phyloP scores from a whole-genome alignment of 495 filamentous ascomycete genomes.

The Neurospora hispaniola region DNA sequence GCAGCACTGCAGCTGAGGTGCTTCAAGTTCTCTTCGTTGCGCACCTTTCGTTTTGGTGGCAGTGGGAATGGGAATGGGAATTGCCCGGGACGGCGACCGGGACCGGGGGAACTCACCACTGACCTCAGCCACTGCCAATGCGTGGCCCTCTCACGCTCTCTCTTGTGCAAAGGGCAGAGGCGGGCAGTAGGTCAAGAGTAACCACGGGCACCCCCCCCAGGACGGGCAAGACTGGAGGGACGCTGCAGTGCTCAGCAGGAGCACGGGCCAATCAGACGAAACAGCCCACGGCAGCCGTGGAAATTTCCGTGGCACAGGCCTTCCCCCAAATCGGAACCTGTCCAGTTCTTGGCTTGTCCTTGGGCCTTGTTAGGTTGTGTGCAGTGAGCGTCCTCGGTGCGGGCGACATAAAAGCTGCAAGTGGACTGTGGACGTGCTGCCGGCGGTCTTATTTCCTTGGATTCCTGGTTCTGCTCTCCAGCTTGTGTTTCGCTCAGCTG shows the following conservation, averaged over 20 bases:
- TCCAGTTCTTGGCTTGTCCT: background rate
- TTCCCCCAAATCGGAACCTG: background rate
- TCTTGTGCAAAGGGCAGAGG: background rate
- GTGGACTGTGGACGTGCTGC: background rate
- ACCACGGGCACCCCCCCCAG: background rate
- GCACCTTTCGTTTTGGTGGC: background rate
- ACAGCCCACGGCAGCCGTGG: background rate
- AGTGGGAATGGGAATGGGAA: background rate
- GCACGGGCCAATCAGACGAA: background rate
- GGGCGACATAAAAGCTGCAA: background rate
- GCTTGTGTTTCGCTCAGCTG: background rate
- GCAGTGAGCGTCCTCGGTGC: background rate
- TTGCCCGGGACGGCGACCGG: background rate
- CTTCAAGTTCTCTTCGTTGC: background rate
- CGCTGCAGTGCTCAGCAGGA: background rate
- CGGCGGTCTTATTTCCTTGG: background rate
- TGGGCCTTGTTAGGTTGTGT: background rate
- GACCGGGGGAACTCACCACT: background rate
- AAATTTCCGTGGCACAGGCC: background rate
- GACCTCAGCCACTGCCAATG: background rate
- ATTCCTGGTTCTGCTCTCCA: background rate
- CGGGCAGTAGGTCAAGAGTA: background rate
- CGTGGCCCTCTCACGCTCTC: background rate
- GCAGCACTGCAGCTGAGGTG: background rate
- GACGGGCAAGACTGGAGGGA: background rate